Percentiles rank a stretch among this genome's conserved stretches.
Conservation (phyloP, 331 rosid genomes). For the Quercus lobata region DNA sequence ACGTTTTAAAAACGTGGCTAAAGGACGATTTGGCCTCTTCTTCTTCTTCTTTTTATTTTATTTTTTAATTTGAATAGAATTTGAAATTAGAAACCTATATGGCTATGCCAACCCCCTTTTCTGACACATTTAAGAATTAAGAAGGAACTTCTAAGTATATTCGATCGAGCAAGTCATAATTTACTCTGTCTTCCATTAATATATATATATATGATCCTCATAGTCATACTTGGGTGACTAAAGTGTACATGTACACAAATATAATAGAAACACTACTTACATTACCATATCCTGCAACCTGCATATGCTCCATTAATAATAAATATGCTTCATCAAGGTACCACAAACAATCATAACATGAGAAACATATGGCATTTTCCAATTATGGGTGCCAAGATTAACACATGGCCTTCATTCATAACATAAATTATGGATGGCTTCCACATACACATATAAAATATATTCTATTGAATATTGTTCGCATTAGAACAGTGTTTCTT, state of each 20-base stretch:
- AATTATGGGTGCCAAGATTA: constrained; percentile 9
- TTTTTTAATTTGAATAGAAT: no score
- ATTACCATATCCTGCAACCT: not conserved
- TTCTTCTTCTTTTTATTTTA: no score
- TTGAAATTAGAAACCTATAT: no score
- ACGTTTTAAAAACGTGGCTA: no score
- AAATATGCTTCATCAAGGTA: not conserved
- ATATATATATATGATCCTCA: not conserved
- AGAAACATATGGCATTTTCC: constrained; percentile 18
- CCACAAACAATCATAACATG: not conserved
- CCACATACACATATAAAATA: not conserved
- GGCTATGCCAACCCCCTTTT: no score
- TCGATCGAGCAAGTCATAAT: no score
- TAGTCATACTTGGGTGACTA: not conserved
- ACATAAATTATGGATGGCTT: not conserved
- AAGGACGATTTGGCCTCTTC: no score
- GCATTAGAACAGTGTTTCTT: not conserved
- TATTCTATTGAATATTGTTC: not conserved
- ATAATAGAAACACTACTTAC: no score
- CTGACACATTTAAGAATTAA: no score
- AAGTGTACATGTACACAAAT: not conserved
- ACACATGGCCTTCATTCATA: constrained; percentile 20
- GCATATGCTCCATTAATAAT: constrained; percentile 20
- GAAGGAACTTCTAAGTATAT: no score
- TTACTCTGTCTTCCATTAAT: not conserved